Percentiles rank a stretch among this genome's conserved stretches.
phyloP scores from a whole-genome alignment of 2,329 filamentous ascomycete genomes.

The Didymella exigua region DNA sequence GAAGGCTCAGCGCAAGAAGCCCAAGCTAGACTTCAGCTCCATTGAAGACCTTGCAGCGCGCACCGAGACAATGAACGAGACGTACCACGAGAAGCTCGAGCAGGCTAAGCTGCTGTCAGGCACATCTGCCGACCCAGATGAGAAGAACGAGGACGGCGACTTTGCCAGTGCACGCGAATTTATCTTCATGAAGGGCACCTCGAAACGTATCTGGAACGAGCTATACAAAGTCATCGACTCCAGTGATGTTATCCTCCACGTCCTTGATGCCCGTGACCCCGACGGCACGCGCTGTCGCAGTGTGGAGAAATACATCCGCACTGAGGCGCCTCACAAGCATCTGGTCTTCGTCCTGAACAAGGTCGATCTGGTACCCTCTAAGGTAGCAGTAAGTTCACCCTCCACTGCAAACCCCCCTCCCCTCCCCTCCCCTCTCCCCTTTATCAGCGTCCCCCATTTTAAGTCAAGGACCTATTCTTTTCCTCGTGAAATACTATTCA shows the following conservation, averaged over 20 bases:
- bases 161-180: constrained; percentile 61
- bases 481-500: constrained; percentile 52
- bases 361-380: constrained; percentile 89
- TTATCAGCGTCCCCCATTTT: constrained; percentile 72
- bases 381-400: constrained; percentile 82
- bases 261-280: constrained; percentile 39
- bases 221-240: constrained; percentile 95
- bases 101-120: constrained; percentile 79
- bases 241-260: constrained; percentile 87
- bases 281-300: constrained; percentile 83
- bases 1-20: constrained; percentile 89
- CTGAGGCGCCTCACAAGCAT: constrained; percentile 96
- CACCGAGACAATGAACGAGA: constrained; percentile 79
- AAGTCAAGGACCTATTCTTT: constrained; percentile 84
- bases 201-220: constrained; percentile 84
- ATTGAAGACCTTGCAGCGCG: constrained; percentile 81
- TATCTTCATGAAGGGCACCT: constrained; percentile 93
- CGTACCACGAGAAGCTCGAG: constrained; percentile 79
- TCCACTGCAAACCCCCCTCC: constrained; percentile 8
- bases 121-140: constrained; percentile 64
- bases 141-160: constrained; percentile 51
- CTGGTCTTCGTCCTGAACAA: constrained; percentile 89
- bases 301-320: constrained; percentile 89
- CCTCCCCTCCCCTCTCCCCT: constrained; percentile 13
- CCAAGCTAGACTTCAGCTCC: constrained; percentile 84